Evolutionary conservation across 345 rosid species (phyloP).

Genomic region (Hirschfeldia incana): DNA sequence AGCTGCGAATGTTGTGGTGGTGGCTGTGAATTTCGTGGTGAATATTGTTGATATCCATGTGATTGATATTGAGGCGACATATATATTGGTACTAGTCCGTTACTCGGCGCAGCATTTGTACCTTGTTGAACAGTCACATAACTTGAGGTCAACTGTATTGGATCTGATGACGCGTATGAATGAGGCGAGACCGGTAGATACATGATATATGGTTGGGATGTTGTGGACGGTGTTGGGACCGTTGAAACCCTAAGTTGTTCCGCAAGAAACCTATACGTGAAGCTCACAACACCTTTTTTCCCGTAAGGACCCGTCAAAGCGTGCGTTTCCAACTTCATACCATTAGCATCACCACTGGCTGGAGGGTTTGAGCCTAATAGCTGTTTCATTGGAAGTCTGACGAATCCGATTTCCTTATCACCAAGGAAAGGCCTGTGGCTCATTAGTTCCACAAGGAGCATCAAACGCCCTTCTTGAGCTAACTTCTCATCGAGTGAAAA

Average conservation of each 20-base stretch:
- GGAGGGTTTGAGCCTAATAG: constrained; percentile 42
- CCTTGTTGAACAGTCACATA: constrained; percentile 12
- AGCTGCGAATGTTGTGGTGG: constrained; percentile 18
- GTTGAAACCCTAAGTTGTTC: constrained; percentile 4
- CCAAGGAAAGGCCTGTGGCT: constrained; percentile 60
- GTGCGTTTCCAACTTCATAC: constrained; percentile 47
- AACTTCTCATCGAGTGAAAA: constrained; percentile 51
- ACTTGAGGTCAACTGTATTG: not conserved
- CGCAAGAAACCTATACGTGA: constrained; percentile 52
- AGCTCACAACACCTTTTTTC: constrained; percentile 58
- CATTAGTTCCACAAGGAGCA: constrained; percentile 52
- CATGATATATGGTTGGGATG: constrained; percentile 22
- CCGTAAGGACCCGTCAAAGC: constrained; percentile 62
- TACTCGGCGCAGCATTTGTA: constrained; percentile 3
- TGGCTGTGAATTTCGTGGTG: not conserved
- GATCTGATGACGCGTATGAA: not conserved
- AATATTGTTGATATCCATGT: constrained; percentile 29
- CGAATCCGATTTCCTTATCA: constrained; percentile 64
- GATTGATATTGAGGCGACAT: constrained; percentile 12
- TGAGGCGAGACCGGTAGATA: constrained; percentile 26
- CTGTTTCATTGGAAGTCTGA: constrained; percentile 63
- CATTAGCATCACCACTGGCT: constrained; percentile 15
- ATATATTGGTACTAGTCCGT: constrained; percentile 19
- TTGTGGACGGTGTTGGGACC: constrained; percentile 1
- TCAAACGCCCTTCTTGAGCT: constrained; percentile 53